Base-by-base conservation (phyloP, 73 alveolate species). In the Paraurostyla sp. region DNA sequence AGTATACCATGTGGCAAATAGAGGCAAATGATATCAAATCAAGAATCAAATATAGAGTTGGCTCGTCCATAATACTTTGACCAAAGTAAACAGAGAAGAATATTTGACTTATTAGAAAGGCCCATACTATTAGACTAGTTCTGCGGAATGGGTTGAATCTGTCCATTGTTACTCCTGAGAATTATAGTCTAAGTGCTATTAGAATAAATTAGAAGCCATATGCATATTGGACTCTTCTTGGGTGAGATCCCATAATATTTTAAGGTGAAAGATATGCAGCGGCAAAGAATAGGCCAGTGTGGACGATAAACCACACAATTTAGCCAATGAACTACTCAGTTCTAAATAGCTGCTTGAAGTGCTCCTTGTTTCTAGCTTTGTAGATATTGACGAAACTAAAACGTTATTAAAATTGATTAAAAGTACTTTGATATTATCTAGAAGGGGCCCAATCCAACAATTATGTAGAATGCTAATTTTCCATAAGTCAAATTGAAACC, bases 241-340 rank as follows among this genome's bases (percentile, higher is more conserved):
- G 78, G 33, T 78, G 76, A 4, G 89, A 32, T 7, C 7, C 69
- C 9, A 59, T 36, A 18, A 78, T 78, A 78, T 78, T 54, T 36
- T 46, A 16, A 33, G 89, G 89, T 27, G 89, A 78, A 35, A 51
- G 2, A 29, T 78, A 52, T 1, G 89, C 89, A 52, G 89, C 89
- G 9, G 78, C n/a, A 60, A 54, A 40, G 49, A 78, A 78, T 35
- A 78, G 4, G 22, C 32, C 46, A 35, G 80, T 40, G 42, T 78
- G 11, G 22, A 78, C 52, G 62, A 78, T 30, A 27, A 13, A 51
- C 76, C 76, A 78, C 25, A 54, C 13, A 15, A 33, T 2, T 18
- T 78, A 58, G 29, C 42, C 15, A 13, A 54, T 78, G 45, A 78
- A 54, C 23, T 3, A 18, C 20, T 22, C 32, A 58, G 11, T 25